Conservation (phyloP, 148 eudicot species). For the Chenopodium berlandieri region DNA sequence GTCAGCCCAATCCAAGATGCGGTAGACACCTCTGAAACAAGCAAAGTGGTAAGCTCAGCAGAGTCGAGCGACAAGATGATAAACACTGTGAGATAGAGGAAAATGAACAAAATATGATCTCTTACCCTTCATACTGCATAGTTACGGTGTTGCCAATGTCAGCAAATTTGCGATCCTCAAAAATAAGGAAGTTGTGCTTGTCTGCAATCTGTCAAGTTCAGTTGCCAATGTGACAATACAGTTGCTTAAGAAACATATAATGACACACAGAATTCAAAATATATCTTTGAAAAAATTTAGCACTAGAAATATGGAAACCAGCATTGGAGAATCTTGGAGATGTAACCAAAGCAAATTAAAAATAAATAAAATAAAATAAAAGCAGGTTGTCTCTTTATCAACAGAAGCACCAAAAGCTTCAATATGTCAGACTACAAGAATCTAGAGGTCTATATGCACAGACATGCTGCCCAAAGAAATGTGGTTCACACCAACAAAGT, state of each 20-base stretch:
- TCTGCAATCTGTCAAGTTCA: constrained; percentile 71
- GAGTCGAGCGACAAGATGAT: not conserved
- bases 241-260: constrained; percentile 5
- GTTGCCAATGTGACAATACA: not conserved
- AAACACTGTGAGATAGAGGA: not conserved
- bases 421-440: not conserved
- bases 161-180: constrained; percentile 96
- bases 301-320: not conserved
- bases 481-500: not conserved
- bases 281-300: no score
- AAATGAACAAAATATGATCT: not conserved
- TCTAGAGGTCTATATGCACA: not conserved
- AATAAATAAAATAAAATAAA: not conserved
- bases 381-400: constrained; percentile 8
- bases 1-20: constrained; percentile 97
- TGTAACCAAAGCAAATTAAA: not conserved
- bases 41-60: constrained; percentile 1
- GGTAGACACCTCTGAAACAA: constrained; percentile 69
- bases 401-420: not conserved
- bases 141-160: constrained; percentile 97
- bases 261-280: not conserved
- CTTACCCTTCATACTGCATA: constrained; percentile 96
- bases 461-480: not conserved
- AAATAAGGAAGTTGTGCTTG: constrained; percentile 86
- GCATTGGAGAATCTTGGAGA: not conserved